A percentile compares a stretch with the other conserved stretches of the same genome.
Evolutionary conservation across 805 yeast genomes (phyloP).

Genomic region (Candida wancherniae): DNA sequence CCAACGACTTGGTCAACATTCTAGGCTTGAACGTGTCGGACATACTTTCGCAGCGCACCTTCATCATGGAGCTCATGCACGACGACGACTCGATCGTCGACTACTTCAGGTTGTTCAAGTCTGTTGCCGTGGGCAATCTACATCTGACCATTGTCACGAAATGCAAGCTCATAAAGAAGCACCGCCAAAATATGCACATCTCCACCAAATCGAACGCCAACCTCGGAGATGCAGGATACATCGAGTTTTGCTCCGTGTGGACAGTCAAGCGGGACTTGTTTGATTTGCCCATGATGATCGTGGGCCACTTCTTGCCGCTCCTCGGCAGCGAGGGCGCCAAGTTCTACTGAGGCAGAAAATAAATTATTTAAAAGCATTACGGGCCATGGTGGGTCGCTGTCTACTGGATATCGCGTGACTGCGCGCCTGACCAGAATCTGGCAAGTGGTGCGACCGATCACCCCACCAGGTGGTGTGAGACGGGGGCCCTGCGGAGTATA

Average conservation of each 20-base stretch:
- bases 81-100: conserved; percentile 71
- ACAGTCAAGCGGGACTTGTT: conserved; percentile 80
- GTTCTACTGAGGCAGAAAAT: no score
- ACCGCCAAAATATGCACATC: conserved; percentile 10
- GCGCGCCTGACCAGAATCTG: no score
- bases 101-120: conserved; percentile 67
- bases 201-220: conserved; percentile 16
- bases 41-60: conserved; percentile 53
- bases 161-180: conserved; percentile 42
- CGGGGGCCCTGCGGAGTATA: no score
- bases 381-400: no score
- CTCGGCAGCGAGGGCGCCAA: conserved; percentile 26
- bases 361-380: no score
- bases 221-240: conserved; percentile 20
- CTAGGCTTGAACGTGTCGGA: conserved; percentile 60
- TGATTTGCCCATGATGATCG: conserved; percentile 78
- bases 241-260: conserved; percentile 77
- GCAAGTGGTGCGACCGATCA: no score
- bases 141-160: conserved; percentile 49
- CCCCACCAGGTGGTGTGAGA: no score
- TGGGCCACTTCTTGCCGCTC: conserved; percentile 76
- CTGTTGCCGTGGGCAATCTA: conserved; percentile 64
- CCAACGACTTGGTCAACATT: conserved; percentile 66
- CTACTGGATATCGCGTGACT: no score
- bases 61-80: conserved; percentile 71